Percentiles rank a stretch among this genome's conserved stretches.
Conservation (phyloP, 2,329 filamentous ascomycete species). For the Penicillium sp. region DNA sequence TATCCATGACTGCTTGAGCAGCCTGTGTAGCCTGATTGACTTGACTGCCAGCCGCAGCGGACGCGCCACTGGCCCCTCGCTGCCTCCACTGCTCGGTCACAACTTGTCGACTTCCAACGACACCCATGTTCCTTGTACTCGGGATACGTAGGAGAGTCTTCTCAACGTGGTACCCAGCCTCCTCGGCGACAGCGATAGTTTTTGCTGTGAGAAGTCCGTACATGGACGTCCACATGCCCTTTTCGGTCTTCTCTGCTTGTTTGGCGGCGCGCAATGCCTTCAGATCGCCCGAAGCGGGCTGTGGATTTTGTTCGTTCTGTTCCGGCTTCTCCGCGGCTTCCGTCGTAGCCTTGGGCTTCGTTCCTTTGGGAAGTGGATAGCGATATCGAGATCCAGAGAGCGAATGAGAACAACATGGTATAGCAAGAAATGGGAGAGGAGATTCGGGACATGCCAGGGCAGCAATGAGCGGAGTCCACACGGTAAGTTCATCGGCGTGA, state of each 20-base stretch:
- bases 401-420: constrained; percentile 92
- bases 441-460: constrained; percentile 58
- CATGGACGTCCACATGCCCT: constrained; percentile 60
- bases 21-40: constrained; percentile 36
- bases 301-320: constrained; percentile 22
- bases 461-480: constrained; percentile 91
- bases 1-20: constrained; percentile 56
- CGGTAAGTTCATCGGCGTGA: constrained; percentile 92
- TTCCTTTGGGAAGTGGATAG: constrained; percentile 35
- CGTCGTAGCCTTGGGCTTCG: constrained; percentile 39
- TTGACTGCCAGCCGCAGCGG: constrained; percentile 8
- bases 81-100: constrained; percentile 18
- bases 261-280: constrained; percentile 42
- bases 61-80: background rate
- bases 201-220: constrained; percentile 84
- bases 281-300: constrained; percentile 44
- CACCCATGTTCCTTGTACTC: constrained; percentile 81
- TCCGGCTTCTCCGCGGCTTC: constrained; percentile 37
- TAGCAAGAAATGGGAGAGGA: constrained; percentile 80
- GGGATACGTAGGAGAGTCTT: constrained; percentile 88
- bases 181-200: constrained; percentile 67
- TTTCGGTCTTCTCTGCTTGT: constrained; percentile 30
- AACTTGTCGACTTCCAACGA: constrained; percentile 65
- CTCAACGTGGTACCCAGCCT: constrained; percentile 75
- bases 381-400: constrained; percentile 75